Percentiles rank a stretch among this genome's conserved stretches.
phyloP scores from a whole-genome alignment of 768 basidiomycete species.

The Cystofilobasidium capitatum region DNA sequence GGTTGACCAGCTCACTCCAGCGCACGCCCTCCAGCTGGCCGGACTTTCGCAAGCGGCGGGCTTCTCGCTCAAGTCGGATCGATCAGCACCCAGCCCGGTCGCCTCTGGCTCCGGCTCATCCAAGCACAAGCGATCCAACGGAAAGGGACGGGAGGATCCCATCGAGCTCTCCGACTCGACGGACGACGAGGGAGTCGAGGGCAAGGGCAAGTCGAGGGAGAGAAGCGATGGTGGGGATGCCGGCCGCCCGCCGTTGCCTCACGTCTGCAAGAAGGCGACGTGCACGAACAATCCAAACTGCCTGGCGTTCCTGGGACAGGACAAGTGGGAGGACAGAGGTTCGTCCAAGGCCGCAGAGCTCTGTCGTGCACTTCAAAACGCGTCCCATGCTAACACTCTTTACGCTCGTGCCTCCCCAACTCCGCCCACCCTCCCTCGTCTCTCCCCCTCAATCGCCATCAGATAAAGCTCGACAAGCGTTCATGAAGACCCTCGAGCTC shows the following conservation, averaged over 20 bases:
- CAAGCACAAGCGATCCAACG: background rate
- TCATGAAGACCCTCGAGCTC: constrained; percentile 48
- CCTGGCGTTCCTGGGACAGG: constrained; percentile 76
- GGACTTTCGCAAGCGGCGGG: constrained; percentile 1
- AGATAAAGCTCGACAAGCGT: constrained; percentile 50
- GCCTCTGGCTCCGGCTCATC: background rate
- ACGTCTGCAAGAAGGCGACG: constrained; percentile 16
- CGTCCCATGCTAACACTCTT: constrained; percentile 2
- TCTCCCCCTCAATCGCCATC: constrained; percentile 29
- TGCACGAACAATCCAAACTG: constrained; percentile 77
- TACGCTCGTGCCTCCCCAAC: constrained; percentile 1
- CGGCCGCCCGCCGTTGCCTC: too few relatives aligned
- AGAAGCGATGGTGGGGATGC: too few relatives aligned
- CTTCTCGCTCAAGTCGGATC: constrained; percentile 11
- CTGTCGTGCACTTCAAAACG: constrained; percentile 1
- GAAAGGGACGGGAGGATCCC: background rate
- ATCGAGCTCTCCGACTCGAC: background rate
- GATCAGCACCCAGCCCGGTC: background rate
- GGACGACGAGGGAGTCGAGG: constrained; percentile 8
- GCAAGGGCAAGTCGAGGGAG: background rate
- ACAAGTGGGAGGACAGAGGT: constrained; percentile 70
- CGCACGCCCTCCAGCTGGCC: constrained; percentile 18
- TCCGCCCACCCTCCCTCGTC: constrained; percentile 12
- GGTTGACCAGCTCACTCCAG: background rate
- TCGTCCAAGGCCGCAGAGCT: constrained; percentile 19